Evolutionary conservation across 768 basidiomycete genomes (phyloP), one percentile per base, ranked within the genome.

Genomic region (Serendipita vermifera): DNA sequence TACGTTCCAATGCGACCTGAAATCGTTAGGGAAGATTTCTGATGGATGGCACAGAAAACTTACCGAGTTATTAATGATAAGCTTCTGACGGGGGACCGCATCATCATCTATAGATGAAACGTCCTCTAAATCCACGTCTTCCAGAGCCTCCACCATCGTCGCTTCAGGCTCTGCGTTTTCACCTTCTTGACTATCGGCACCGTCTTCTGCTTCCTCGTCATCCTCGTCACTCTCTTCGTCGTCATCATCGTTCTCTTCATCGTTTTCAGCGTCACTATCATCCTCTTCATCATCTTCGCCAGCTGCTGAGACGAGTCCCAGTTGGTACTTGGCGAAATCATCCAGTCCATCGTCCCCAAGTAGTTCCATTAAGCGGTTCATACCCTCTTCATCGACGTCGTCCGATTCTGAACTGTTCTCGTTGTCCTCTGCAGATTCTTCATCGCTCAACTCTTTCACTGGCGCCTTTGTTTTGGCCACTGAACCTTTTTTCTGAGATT

Each of bases 61-160:
- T 53, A 85, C 90, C 62, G 77, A 77, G 69, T 93, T 87, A 73
- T 93, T 81, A 55, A 88, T 79, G 61, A 83, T 82, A 41, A 89
- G 69, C 72, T 91, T 93, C 73, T 84, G 83, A 58, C 73, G 74
- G n/a, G 85, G 87, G 27, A 91, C 76, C 1, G 73, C 78, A 64
- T 94, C 92, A 56, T 87, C 85, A 59, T 91, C 87, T 13, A 89
- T 73, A 3, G 71, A 71, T 2, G 66, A 58, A 32, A 74, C 68
- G 11, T 64, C 72, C 15, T 75, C 77, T 15, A 15, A 40, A 33
- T 82, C 81, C 4, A 79, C 70, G 36, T 88, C 84, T 61, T 90
- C 88, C 7, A 90, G 69, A 1, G 77, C 60, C n/a, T 58, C 66
- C 2, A 38, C 59, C 5, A 59, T 61, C 11, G 24, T 51, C 9